Conservation (phyloP, 352 stramenopile species). For the Phytopythium aichiense region DNA sequence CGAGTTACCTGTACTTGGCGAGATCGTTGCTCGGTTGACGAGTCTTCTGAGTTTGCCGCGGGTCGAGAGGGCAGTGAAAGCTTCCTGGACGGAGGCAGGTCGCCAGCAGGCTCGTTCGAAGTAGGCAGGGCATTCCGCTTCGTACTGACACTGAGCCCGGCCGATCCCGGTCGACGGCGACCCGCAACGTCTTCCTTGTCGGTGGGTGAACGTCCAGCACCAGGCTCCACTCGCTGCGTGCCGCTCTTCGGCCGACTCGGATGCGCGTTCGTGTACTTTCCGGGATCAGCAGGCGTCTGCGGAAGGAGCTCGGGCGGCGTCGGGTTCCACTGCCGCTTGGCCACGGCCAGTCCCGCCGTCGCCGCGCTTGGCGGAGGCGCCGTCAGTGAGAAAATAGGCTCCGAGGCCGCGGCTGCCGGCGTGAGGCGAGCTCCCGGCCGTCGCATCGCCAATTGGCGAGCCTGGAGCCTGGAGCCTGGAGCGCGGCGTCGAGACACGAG, state of each 20-base stretch:
- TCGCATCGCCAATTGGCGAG: background rate
- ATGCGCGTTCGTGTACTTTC: background rate
- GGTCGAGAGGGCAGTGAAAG: background rate
- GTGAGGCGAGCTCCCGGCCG: conserved; percentile 1
- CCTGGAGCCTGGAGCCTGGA: background rate
- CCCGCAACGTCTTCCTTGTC: background rate
- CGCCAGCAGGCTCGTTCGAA: background rate
- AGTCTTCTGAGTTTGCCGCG: background rate
- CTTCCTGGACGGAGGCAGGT: background rate
- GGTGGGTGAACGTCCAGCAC: background rate
- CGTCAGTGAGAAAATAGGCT: background rate
- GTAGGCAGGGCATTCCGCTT: background rate
- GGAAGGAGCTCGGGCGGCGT: conserved; percentile 17
- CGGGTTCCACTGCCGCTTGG: conserved; percentile 22
- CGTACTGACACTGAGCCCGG: background rate
- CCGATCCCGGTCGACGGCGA: background rate
- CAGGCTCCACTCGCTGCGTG: background rate
- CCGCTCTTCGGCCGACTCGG: background rate
- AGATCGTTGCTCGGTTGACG: background rate
- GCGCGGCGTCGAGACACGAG: no score
- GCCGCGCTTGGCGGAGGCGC: background rate
- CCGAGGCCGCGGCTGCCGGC: background rate
- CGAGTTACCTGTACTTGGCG: background rate
- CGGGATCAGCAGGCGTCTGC: background rate
- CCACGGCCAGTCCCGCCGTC: background rate